Conservation (phyloP, 176 grass and related monocot genomes). For the Saccharum spontaneum region DNA sequence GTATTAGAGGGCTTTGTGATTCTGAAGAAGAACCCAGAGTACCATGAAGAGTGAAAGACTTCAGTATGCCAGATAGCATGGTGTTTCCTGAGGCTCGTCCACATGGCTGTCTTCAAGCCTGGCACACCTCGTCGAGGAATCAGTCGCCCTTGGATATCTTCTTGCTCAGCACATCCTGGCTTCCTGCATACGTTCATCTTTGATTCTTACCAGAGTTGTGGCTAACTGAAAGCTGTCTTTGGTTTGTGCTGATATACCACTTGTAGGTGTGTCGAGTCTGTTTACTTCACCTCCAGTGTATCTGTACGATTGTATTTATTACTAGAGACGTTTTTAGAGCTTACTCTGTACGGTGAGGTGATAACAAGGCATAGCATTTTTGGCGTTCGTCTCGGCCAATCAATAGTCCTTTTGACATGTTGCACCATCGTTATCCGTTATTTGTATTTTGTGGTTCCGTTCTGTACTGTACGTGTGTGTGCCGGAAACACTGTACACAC, state of each 20-base stretch:
- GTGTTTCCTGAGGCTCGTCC: not conserved
- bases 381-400: not conserved
- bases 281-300: not conserved
- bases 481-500: too few species aligned
- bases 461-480: not conserved
- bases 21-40: slow-evolving; percentile 96
- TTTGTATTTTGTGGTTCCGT: not conserved
- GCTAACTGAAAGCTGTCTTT: slow-evolving; percentile 11
- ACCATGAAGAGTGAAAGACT: slow-evolving; percentile 55
- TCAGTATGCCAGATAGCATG: not conserved
- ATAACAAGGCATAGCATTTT: not conserved
- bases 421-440: not conserved
- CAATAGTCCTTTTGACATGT: not conserved
- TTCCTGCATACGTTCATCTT: not conserved
- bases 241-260: slow-evolving; percentile 7
- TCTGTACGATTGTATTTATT: not conserved
- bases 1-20: slow-evolving; percentile 97
- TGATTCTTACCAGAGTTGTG: not conserved
- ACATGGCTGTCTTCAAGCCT: not conserved
- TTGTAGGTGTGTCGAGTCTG: not conserved
- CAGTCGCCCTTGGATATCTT: not conserved
- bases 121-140: not conserved
- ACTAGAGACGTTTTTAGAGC: not conserved
- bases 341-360: not conserved
- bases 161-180: not conserved